Conservation (phyloP, 1,284 basidiomycete species). For the Termitomyces sp. region DNA sequence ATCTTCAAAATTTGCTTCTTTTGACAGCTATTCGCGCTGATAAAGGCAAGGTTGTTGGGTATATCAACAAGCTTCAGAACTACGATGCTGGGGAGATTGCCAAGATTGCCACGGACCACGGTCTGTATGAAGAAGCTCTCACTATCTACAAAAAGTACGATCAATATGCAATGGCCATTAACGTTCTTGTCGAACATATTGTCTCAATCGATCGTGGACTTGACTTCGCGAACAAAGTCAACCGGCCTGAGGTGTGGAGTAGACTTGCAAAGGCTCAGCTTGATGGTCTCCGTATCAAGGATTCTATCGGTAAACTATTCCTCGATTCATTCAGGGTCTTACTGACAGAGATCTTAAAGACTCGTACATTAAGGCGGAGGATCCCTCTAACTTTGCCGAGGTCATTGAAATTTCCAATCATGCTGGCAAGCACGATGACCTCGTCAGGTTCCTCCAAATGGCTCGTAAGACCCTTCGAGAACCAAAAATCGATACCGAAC, state of each 20-base stretch:
- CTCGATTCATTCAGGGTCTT: neutral
- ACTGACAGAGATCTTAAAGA: conserved; percentile 43
- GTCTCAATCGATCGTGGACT: conserved; percentile 96
- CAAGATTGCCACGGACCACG: conserved; percentile 95
- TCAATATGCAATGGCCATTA: conserved; percentile 92
- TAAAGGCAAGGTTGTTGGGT: conserved; percentile 97
- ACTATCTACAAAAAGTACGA: conserved; percentile 96
- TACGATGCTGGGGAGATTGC: conserved; percentile 96
- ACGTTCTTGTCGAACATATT: conserved; percentile 96
- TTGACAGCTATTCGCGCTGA: conserved; percentile 97
- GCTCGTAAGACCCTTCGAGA: conserved; percentile 97
- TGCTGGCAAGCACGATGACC: conserved; percentile 97
- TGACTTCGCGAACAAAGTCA: conserved; percentile 96
- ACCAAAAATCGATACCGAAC: conserved; percentile 96
- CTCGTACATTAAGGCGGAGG: conserved; percentile 98
- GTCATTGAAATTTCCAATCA: conserved; percentile 96
- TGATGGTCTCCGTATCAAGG: conserved; percentile 97
- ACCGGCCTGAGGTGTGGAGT: conserved; percentile 96
- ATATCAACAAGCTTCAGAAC: conserved; percentile 96
- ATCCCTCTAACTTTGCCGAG: conserved; percentile 92
- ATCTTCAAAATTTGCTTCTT: conserved; percentile 91
- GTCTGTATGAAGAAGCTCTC: conserved; percentile 94
- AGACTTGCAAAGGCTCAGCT: conserved; percentile 98
- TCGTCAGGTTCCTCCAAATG: conserved; percentile 98
- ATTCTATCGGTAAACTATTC: conserved; percentile 75